Evolutionary conservation across 345 rosid species (phyloP).

Genomic region (Euphorbia pulcherrima): DNA sequence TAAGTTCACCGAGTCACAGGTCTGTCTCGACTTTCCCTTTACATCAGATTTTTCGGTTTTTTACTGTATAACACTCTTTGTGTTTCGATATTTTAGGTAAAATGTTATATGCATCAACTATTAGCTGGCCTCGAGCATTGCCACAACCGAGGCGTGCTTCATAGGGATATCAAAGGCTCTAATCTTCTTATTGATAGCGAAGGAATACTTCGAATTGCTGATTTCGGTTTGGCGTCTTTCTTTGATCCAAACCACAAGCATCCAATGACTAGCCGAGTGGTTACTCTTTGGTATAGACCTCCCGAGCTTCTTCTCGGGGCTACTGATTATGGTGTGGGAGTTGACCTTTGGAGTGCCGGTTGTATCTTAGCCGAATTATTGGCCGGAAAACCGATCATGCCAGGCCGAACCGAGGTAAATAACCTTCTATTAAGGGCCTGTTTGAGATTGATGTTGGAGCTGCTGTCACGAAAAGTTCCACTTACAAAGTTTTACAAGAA

Average conservation of each 20-base stretch:
- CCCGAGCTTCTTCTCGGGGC: conserved; percentile 97
- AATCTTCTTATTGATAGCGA: conserved; percentile 87
- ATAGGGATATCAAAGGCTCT: conserved; percentile 95
- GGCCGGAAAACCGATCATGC: conserved; percentile 94
- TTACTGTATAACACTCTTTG: conserved; percentile 5
- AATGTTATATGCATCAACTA: conserved; percentile 82
- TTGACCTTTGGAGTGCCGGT: conserved; percentile 98
- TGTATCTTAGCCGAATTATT: conserved; percentile 89
- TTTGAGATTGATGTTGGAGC: no score
- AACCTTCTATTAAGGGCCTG: no score
- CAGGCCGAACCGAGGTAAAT: conserved; percentile 89
- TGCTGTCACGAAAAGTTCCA: no score
- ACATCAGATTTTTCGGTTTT: conserved; percentile 1
- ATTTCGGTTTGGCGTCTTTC: conserved; percentile 87
- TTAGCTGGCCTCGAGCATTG: conserved; percentile 96
- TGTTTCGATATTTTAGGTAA: conserved; percentile 49
- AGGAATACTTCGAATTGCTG: conserved; percentile 85
- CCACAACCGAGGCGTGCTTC: conserved; percentile 83
- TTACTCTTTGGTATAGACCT: conserved; percentile 93
- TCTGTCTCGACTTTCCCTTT: conserved; percentile 18
- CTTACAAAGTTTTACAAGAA: no score
- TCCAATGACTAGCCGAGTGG: conserved; percentile 89
- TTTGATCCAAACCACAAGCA: conserved; percentile 75
- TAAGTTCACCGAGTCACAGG: conserved; percentile 80
- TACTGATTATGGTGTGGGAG: conserved; percentile 73